These are phyloP conservation scores for Globisporangium cystogenes DNA, from an alignment of 352 stramenopile genomes.

Conservation along the genomic window DNA sequence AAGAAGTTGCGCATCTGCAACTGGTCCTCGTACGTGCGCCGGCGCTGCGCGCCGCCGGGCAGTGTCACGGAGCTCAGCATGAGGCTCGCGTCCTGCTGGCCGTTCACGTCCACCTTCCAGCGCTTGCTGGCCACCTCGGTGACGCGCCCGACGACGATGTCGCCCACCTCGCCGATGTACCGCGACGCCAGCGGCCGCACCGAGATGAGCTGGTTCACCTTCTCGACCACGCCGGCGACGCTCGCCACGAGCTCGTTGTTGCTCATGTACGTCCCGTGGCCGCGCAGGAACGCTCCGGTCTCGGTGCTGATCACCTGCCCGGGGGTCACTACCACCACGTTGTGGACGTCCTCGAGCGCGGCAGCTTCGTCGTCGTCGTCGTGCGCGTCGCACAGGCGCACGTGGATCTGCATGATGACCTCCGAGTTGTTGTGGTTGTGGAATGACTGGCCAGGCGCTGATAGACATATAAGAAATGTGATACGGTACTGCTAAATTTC, in stretches of 20 bases:
- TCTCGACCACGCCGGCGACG: conserved; percentile 93
- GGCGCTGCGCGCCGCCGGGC: conserved; percentile 92
- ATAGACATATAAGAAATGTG: too few species aligned
- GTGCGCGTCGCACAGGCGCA: conserved; percentile 7
- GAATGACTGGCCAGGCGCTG: too few species aligned
- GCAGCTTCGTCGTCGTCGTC: background rate
- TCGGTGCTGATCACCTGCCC: conserved; percentile 75
- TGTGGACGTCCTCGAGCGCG: conserved; percentile 25
- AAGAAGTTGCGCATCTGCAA: conserved; percentile 96
- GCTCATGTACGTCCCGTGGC: conserved; percentile 95
- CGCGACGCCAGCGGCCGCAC: conserved; percentile 89
- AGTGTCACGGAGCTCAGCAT: conserved; percentile 95
- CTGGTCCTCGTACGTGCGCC: conserved; percentile 96
- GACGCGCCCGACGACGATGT: conserved; percentile 96
- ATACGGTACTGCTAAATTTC: too few species aligned
- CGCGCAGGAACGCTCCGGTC: conserved; percentile 81
- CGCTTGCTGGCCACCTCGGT: conserved; percentile 90
- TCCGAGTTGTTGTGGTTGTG: too few species aligned
- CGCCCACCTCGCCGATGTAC: conserved; percentile 94
- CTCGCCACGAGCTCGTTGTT: conserved; percentile 87
- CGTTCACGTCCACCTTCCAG: conserved; percentile 94
- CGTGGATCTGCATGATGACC: conserved; percentile 16
- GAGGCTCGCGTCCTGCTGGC: conserved; percentile 79
- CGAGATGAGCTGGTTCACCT: conserved; percentile 95
- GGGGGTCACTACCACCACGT: conserved; percentile 67